phyloP scores from a whole-genome alignment of 371 early-diverging fungal genomes.

The Rhizopus sp. region DNA sequence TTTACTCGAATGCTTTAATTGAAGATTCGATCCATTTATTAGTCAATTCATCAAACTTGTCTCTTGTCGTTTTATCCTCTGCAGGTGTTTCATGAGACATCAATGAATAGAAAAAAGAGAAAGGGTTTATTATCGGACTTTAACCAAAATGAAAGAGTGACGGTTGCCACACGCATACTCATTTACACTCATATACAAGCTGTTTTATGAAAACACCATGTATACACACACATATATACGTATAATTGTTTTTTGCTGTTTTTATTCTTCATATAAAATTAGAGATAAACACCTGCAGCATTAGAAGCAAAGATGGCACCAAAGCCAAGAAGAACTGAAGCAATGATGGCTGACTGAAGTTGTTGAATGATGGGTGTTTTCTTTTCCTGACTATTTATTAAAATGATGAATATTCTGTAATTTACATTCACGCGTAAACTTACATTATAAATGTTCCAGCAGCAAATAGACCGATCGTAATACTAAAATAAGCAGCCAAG shows the following conservation, averaged over 20 bases:
- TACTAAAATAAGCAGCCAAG: constrained; percentile 28
- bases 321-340: constrained; percentile 48
- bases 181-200: too few species aligned
- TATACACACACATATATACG: too few species aligned
- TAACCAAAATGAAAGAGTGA: too few species aligned
- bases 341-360: constrained; percentile 37
- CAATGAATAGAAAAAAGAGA: too few species aligned
- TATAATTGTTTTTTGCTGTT: not conserved
- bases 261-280: constrained; percentile 8
- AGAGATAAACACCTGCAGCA: constrained; percentile 51
- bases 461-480: constrained; percentile 35
- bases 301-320: constrained; percentile 50
- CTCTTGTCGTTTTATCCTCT: not conserved
- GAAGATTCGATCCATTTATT: not conserved
- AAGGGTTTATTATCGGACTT: too few species aligned
- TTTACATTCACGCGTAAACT: not conserved
- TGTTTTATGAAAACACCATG: too few species aligned
- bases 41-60: not conserved
- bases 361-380: constrained; percentile 42
- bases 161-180: too few species aligned
- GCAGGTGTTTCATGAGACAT: too few species aligned
- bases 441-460: constrained; percentile 49
- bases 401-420: not conserved
- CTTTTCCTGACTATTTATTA: constrained; percentile 33
- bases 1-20: constrained; percentile 1